These are phyloP conservation scores for Claviceps purpurea DNA, from an alignment of 2,329 filamentous ascomycete genomes.

Conservation along the genomic window DNA sequence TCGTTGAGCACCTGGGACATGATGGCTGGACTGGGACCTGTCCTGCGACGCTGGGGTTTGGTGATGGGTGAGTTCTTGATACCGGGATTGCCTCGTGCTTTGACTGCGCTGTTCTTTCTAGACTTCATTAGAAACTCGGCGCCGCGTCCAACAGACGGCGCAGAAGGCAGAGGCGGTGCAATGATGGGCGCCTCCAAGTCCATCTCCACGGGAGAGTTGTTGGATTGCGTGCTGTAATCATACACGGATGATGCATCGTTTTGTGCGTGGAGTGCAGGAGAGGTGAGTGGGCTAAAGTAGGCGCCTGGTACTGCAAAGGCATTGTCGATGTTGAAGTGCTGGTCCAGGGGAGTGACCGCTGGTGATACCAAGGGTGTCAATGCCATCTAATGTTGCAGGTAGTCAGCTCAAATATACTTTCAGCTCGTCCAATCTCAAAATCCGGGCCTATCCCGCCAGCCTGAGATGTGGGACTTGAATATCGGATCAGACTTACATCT, in stretches of 20 bases:
- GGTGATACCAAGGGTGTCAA: slow-evolving; percentile 75
- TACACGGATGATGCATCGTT: slow-evolving; percentile 35
- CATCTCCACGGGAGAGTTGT: slow-evolving; percentile 45
- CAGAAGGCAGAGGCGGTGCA: background rate
- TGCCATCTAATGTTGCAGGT: slow-evolving; percentile 38
- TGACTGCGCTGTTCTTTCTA: slow-evolving; percentile 37
- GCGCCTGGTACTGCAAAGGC: slow-evolving; percentile 52
- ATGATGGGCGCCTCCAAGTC: slow-evolving; percentile 32
- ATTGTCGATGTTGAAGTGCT: slow-evolving; percentile 48
- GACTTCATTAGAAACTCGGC: slow-evolving; percentile 38
- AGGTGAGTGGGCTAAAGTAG: slow-evolving; percentile 75
- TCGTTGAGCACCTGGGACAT: slow-evolving; percentile 42
- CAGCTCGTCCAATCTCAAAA: background rate
- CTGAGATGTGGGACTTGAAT: too few relatives aligned
- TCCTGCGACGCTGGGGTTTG: slow-evolving; percentile 48
- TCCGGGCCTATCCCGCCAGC: too few relatives aligned
- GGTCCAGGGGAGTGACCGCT: slow-evolving; percentile 69
- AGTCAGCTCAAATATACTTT: background rate
- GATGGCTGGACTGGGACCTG: slow-evolving; percentile 38
- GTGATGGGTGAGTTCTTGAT: slow-evolving; percentile 61
- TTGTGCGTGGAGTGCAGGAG: slow-evolving; percentile 65
- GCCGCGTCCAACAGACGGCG: slow-evolving; percentile 23
- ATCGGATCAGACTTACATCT: slow-evolving; percentile 34
- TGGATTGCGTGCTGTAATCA: slow-evolving; percentile 30
- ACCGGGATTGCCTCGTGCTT: slow-evolving; percentile 36